Evolutionary conservation across 2,329 filamentous ascomycete genomes (phyloP).

Genomic region (Claviceps purpurea): DNA sequence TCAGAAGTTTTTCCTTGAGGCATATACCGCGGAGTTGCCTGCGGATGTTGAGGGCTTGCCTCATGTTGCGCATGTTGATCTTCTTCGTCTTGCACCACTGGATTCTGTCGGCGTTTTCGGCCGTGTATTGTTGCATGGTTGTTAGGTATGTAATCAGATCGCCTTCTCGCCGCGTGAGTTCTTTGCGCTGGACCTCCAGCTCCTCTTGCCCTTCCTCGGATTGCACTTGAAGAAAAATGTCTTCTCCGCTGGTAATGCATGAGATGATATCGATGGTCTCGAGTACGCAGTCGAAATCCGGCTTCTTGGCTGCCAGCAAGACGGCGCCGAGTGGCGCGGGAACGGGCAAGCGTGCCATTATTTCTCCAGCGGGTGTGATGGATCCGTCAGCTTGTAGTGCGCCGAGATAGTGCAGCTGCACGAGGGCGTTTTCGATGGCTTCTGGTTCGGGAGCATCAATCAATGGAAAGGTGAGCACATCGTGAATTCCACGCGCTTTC

Average conservation of each 20-base stretch:
- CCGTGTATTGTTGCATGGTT: constrained; percentile 47
- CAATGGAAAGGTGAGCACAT: constrained; percentile 72
- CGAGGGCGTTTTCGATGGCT: constrained; percentile 65
- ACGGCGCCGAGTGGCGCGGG: constrained; percentile 71
- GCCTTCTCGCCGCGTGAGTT: constrained; percentile 47
- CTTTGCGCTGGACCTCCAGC: constrained; percentile 38
- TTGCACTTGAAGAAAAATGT: constrained; percentile 47
- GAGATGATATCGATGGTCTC: constrained; percentile 78
- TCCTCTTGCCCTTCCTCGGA: constrained; percentile 43
- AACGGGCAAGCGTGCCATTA: constrained; percentile 73
- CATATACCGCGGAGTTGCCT: constrained; percentile 47
- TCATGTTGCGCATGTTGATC: constrained; percentile 48
- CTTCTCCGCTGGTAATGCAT: constrained; percentile 48
- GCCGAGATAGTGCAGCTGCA: constrained; percentile 67
- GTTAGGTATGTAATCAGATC: constrained; percentile 53
- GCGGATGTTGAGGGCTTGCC: constrained; percentile 47
- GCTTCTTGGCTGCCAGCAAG: constrained; percentile 61
- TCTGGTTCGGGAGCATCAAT: constrained; percentile 70
- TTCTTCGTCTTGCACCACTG: constrained; percentile 46
- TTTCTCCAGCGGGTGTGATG: constrained; percentile 60
- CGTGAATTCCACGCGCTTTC: constrained; percentile 78
- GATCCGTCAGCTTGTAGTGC: constrained; percentile 58
- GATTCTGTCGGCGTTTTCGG: constrained; percentile 39
- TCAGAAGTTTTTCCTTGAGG: constrained; percentile 35
- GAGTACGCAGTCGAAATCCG: constrained; percentile 57